phyloP scores from a whole-genome alignment of 192 early-diverging fungal genomes.

The Rhizophagus clarus region DNA sequence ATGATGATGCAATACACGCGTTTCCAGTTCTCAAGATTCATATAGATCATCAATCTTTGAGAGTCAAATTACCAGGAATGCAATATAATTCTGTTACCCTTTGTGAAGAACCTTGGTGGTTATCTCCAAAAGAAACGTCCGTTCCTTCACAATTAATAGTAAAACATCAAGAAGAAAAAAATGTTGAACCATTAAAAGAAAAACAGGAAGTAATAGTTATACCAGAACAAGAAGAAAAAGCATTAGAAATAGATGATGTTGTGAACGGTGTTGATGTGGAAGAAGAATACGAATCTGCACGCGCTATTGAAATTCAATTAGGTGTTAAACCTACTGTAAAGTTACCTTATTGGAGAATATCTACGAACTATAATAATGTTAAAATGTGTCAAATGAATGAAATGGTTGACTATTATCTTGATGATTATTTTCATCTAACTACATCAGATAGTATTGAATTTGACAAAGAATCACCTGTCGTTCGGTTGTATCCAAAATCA shows the following conservation, averaged over 20 bases:
- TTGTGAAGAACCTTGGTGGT: not conserved
- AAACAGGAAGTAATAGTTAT: too few species aligned
- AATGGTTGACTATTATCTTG: not conserved
- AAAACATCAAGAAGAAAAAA: too few species aligned
- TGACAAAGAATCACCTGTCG: not conserved
- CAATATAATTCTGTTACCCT: not conserved
- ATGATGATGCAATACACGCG: not conserved
- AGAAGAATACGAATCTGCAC: not conserved
- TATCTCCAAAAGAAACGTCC: not conserved
- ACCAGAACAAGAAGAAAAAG: too few species aligned
- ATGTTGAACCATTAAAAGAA: too few species aligned
- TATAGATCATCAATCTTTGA: not conserved
- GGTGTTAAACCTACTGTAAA: not conserved
- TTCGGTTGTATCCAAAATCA: not conserved
- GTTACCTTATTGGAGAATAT: not conserved
- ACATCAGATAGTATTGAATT: not conserved
- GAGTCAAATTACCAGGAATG: not conserved
- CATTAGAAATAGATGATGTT: too few species aligned
- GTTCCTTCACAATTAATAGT: not conserved
- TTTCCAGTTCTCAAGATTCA: not conserved
- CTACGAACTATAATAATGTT: not conserved
- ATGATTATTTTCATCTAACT: not conserved
- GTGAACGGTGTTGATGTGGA: not conserved
- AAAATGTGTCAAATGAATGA: not conserved
- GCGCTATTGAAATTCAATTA: not conserved